A percentile compares a stretch with the other conserved stretches of the same genome.
phyloP scores from a whole-genome alignment of 257 asterid species.

The Solanum okadae region DNA sequence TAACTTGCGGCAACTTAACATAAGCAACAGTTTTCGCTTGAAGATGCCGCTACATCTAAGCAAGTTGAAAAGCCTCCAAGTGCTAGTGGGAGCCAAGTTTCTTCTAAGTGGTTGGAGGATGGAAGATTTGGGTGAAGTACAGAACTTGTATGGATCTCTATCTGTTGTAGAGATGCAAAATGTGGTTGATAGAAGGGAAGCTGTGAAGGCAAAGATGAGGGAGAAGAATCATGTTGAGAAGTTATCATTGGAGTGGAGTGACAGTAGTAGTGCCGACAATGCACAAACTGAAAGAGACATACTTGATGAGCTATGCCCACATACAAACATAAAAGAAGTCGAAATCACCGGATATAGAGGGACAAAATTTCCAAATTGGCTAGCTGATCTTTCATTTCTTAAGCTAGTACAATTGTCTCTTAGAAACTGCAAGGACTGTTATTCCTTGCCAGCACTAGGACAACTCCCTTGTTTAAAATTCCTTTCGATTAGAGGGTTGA shows the following conservation, averaged over 20 bases:
- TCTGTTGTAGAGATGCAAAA: neutral
- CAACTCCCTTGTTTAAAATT: neutral
- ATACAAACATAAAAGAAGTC: neutral
- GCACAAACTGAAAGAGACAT: neutral
- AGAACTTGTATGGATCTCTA: neutral
- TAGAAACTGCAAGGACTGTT: neutral
- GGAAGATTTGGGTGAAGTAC: neutral
- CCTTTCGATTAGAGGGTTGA: neutral
- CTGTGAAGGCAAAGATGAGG: neutral
- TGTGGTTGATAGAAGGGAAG: neutral
- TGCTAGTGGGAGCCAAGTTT: neutral
- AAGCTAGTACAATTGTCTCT: neutral
- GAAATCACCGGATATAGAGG: neutral
- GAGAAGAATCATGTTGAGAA: neutral
- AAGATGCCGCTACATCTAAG: neutral
- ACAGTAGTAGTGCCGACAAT: neutral
- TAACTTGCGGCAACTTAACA: too few relatives aligned
- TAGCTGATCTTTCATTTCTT: neutral
- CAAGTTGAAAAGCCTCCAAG: neutral
- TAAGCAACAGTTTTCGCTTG: neutral
- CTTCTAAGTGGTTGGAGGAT: neutral
- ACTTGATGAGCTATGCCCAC: neutral
- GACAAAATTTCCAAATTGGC: neutral
- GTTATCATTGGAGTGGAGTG: neutral
- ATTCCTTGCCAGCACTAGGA: neutral